phyloP scores from a whole-genome alignment of 352 stramenopile genomes.

The Globisporangium middletonii region DNA sequence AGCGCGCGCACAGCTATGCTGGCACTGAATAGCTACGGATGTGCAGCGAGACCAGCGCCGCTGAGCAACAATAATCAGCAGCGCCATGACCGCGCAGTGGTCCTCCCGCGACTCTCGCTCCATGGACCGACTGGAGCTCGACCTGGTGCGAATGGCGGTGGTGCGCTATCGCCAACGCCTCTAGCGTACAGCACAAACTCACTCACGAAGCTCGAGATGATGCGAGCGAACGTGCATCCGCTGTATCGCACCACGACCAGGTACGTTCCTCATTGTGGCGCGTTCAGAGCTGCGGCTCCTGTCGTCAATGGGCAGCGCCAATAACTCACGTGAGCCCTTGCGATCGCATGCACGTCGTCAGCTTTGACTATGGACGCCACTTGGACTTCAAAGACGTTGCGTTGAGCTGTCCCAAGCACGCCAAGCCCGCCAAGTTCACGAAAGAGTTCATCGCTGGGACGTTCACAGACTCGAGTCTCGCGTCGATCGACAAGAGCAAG shows the following conservation, averaged over 20 bases:
- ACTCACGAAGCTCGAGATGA: slow-evolving; percentile 45
- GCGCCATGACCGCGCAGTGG: slow-evolving; percentile 12
- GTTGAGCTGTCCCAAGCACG: slow-evolving; percentile 49
- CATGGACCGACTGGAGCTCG: slow-evolving; percentile 2
- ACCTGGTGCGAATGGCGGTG: slow-evolving; percentile 5
- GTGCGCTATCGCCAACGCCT: slow-evolving; percentile 7
- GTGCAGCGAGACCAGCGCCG: slow-evolving; percentile 1
- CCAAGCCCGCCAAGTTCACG: slow-evolving; percentile 35
- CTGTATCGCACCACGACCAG: slow-evolving; percentile 54
- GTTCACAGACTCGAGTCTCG: slow-evolving; percentile 45
- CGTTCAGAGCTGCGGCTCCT: too few species aligned
- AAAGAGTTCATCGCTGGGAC: slow-evolving; percentile 51
- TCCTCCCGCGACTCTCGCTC: slow-evolving; percentile 34
- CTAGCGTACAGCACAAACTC: slow-evolving; percentile 28
- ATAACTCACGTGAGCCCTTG: neutral
- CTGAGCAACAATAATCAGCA: slow-evolving; percentile 16
- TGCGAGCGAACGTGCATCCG: slow-evolving; percentile 30
- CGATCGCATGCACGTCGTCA: neutral
- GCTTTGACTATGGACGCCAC: slow-evolving; percentile 54
- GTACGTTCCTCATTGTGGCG: slow-evolving; percentile 14
- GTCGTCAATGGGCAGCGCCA: neutral
- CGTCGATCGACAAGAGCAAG: slow-evolving; percentile 53
- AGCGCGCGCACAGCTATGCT: slow-evolving; percentile 5
- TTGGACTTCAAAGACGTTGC: slow-evolving; percentile 49
- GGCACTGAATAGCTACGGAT: slow-evolving; percentile 18